Base-by-base conservation (phyloP, 2,329 filamentous ascomycete genomes). In the Juglanconis oblonga region DNA sequence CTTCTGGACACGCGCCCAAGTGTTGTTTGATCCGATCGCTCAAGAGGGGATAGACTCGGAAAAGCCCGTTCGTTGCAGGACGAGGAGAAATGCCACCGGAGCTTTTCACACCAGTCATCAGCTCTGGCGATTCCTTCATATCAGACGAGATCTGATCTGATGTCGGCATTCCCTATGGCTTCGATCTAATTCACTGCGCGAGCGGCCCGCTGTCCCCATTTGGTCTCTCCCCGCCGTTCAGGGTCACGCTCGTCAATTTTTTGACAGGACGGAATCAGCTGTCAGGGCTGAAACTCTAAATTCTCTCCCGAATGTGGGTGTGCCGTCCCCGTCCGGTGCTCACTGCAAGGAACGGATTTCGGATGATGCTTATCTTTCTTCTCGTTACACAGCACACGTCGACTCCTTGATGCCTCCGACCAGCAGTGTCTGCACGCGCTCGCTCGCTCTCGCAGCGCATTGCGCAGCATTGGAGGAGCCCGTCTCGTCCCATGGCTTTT, bases 131-230 rank as follows among this genome's bases (percentile, higher is more conserved):
- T 4, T 10, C 38, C n/a, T 42, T 14, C 10, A 42, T 14, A 42
- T 42, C 24, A 10, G 38, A 13, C 17, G 35, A 17, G 35, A 52
- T 42, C 10, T 13, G 14, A 29, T 47, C 44, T 47, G 14, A 47
- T 47, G 44, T 47, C 44, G 44, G 44, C 44, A 17, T 24, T 17
- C 5, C 44, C 44, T 31, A 8, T 29, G 44, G 36, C 13, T 31
- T 52, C 31, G 51, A 44, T 53, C 38, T 44, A 36, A 53, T 53
- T 36, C 13, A 32, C 38, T 53, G 52, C 52, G 24, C 40, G 52
- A 13, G 24, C 52, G 52, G 52, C n/a, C 52, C 52, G 52, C 40
- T 44, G 52, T 32, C 52, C 52, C 52, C 52, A 53, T 53, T 53
- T 44, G 52, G 52, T 14, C 14, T 11, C 52, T 31, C 14, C 24